Evolutionary conservation across 2,329 filamentous ascomycete species (phyloP).

Genomic region (Aureobasidium sp.): DNA sequence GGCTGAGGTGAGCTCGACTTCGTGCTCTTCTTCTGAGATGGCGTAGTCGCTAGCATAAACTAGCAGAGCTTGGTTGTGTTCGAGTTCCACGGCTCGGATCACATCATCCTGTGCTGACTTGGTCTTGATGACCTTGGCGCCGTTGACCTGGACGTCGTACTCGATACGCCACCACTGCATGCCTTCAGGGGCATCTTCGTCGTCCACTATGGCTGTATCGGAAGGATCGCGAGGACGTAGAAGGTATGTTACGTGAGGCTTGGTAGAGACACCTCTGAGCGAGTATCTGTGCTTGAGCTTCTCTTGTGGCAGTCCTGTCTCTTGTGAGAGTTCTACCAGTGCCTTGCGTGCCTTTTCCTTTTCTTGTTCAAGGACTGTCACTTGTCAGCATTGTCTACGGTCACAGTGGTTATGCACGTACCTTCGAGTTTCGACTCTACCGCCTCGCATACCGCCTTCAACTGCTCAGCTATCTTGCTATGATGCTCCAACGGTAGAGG

Average conservation of each 20-base stretch:
- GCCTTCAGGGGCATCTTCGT: constrained; percentile 25
- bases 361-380: constrained; percentile 17
- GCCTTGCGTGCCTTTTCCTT: constrained; percentile 24
- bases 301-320: constrained; percentile 12
- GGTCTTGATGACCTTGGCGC: constrained; percentile 25
- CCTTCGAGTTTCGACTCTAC: constrained; percentile 24
- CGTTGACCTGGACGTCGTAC: constrained; percentile 37
- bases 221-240: constrained; percentile 31
- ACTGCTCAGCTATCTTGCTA: constrained; percentile 22
- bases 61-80: constrained; percentile 45
- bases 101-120: constrained; percentile 41
- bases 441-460: constrained; percentile 25
- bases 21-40: constrained; percentile 10
- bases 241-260: constrained; percentile 49
- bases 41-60: constrained; percentile 49
- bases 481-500: constrained; percentile 18
- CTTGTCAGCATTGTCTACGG: neutral
- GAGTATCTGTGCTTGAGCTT: constrained; percentile 42
- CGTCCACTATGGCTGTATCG: constrained; percentile 20
- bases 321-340: constrained; percentile 22
- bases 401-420: neutral
- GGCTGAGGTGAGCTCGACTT: constrained; percentile 6
- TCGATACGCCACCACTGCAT: constrained; percentile 51
- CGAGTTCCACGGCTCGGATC: constrained; percentile 41
- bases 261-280: constrained; percentile 50